Percentiles rank a stretch among this genome's conserved stretches.
phyloP scores from a whole-genome alignment of 208 protist species.

The Acanthamoeba culbertsoni region DNA sequence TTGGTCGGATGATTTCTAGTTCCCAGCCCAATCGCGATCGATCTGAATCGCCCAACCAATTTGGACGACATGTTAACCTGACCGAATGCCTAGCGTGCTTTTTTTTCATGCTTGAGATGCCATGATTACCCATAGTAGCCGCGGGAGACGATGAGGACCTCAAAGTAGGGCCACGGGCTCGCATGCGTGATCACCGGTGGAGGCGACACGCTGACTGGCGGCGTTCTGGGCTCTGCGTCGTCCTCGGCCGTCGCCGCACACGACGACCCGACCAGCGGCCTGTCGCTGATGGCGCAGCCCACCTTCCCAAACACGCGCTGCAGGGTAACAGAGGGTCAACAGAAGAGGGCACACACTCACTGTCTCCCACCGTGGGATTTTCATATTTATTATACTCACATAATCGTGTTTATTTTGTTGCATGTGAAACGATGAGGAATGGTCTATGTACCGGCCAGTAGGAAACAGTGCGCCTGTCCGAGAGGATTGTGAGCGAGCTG shows the following conservation, averaged over 20 bases:
- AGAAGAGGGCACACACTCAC: too few relatives aligned
- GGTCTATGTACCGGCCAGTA: background rate
- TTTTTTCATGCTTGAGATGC: background rate
- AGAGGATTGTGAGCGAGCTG: conserved; percentile 15
- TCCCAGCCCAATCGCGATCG: background rate
- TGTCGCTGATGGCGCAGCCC: background rate
- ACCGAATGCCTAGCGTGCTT: background rate
- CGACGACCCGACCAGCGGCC: background rate
- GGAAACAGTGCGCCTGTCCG: background rate
- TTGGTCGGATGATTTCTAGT: background rate
- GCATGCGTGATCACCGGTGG: background rate
- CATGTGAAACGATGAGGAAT: too few relatives aligned
- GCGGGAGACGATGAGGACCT: background rate
- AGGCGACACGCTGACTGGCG: background rate
- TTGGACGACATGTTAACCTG: too few relatives aligned
- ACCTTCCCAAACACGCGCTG: conserved; percentile 43
- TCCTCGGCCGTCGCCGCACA: background rate
- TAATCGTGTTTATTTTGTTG: too few relatives aligned
- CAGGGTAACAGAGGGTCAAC: background rate
- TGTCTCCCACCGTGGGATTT: too few relatives aligned
- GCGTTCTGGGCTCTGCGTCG: background rate
- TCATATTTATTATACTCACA: too few relatives aligned
- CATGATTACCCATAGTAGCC: conserved; percentile 15
- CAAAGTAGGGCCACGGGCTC: conserved; percentile 40
- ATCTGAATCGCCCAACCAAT: background rate